phyloP scores from a whole-genome alignment of 2,329 filamentous ascomycete genomes.

The Emericellopsis atlantica region DNA sequence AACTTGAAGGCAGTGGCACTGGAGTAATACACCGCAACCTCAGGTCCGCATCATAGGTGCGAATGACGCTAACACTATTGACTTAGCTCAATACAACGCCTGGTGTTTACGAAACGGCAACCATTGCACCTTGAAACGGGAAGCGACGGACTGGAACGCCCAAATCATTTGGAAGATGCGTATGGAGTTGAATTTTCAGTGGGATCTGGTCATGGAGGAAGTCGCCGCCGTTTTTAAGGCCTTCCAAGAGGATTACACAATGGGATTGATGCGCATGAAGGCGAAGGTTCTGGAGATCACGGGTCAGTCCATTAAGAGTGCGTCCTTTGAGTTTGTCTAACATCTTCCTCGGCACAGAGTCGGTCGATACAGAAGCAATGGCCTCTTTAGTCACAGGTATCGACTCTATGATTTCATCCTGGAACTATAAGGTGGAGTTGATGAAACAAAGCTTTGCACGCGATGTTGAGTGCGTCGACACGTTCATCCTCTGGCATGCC shows the following conservation, averaged over 20 bases:
- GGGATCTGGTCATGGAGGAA: slow-evolving; percentile 16
- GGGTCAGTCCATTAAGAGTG: not conserved
- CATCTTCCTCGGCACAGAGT: not conserved
- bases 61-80: slow-evolving; percentile 1
- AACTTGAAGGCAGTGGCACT: slow-evolving; percentile 8
- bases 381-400: not conserved
- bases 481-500: not conserved
- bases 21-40: slow-evolving; percentile 5
- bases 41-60: not conserved
- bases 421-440: not conserved
- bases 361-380: not conserved
- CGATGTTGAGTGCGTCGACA: not conserved
- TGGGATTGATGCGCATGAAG: not conserved
- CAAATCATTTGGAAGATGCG: slow-evolving; percentile 19
- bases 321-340: not conserved
- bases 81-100: slow-evolving; percentile 14
- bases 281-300: not conserved
- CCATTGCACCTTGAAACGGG: slow-evolving; percentile 8
- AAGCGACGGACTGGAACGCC: slow-evolving; percentile 15
- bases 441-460: not conserved
- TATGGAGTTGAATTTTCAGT: slow-evolving; percentile 12
- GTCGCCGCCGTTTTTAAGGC: slow-evolving; percentile 2
- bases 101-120: slow-evolving; percentile 15
- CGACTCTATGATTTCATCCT: not conserved
- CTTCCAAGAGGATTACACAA: not conserved